Evolutionary conservation across 768 basidiomycete genomes (phyloP).

Genomic region (Lepiota subincarnata): DNA sequence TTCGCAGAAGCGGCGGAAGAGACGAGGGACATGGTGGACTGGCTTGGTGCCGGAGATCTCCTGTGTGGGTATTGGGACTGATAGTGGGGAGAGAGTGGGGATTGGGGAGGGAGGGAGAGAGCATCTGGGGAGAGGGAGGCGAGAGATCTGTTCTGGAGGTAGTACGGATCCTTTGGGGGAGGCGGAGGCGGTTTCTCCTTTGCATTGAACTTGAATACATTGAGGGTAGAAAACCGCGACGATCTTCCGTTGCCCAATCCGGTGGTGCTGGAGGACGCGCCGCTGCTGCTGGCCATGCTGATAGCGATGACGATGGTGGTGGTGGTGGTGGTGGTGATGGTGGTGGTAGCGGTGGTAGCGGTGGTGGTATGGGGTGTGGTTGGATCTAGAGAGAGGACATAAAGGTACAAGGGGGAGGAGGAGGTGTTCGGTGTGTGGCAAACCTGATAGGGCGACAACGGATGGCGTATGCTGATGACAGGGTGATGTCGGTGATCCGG

Average conservation of each 20-base stretch:
- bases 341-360: too few species aligned
- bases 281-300: slow-evolving; percentile 24
- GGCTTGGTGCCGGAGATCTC: slow-evolving; percentile 28
- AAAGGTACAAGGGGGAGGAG: background rate
- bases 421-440: background rate
- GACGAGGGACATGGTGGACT: slow-evolving; percentile 32
- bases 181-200: slow-evolving; percentile 46
- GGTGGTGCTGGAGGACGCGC: slow-evolving; percentile 19
- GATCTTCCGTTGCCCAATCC: slow-evolving; percentile 14
- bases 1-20: slow-evolving; percentile 29
- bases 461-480: slow-evolving; percentile 7
- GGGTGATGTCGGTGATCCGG: slow-evolving; percentile 12
- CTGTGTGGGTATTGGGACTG: slow-evolving; percentile 30
- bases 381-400: background rate
- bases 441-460: background rate
- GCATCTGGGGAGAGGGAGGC: slow-evolving; percentile 45
- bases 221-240: slow-evolving; percentile 31
- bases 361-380: too few species aligned
- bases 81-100: slow-evolving; percentile 36
- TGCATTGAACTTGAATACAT: slow-evolving; percentile 27
- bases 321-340: too few species aligned
- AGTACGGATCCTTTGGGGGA: slow-evolving; percentile 62
- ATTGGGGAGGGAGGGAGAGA: slow-evolving; percentile 31
- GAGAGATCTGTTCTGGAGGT: slow-evolving; percentile 43
- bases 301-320: background rate